Base-by-base conservation (phyloP, 1,139 yeast species). In the Pichia sp. region DNA sequence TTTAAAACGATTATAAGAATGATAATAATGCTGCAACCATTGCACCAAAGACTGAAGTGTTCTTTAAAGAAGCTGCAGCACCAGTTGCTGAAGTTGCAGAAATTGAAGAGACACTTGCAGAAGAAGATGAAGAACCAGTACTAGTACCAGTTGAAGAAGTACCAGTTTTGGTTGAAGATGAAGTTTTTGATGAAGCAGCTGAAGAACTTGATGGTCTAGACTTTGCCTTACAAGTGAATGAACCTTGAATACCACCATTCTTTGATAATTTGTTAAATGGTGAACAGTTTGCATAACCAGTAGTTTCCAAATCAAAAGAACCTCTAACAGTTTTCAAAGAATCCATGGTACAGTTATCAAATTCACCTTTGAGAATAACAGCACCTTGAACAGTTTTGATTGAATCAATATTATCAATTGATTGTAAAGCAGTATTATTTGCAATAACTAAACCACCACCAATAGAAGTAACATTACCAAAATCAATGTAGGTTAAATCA, bases 401-500 rank as follows among this genome's bases (percentile, higher is more conserved):
- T 63, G 77, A 70, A 63, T 84, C 82, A 82, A 93, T 88, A 66
- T 91, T 91, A 55, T 76, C 75, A 68, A 93, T 76, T 55, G 78
- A 67, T 53, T 68, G 70, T 70, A 91, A 82, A 58, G 78, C 71
- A 60, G 86, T 75, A 83, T 93, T 93, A 83, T 89, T 89, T 60
- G 86, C 81, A 67, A 93, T 76, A 68, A 80, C 84, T 71, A 93
- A 85, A 71, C 90, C 95, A 79, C 98, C 98, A 68, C 88, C 88
- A 66, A 93, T 75, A 47, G 79, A 60, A 58, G 81, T 75, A 72
- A 93, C 81, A 67, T 76, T 69, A 55, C 88, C 77, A 79, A 90
- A 86, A 60, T 84, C 82, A 56, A 87, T 65, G 64, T 76, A 80
- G 64, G 80, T 79, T 70, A 93, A 81, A 55, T 85, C 79, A 55